phyloP scores from a whole-genome alignment of 352 stramenopile species.

The Globisporangium megalacanthum region DNA sequence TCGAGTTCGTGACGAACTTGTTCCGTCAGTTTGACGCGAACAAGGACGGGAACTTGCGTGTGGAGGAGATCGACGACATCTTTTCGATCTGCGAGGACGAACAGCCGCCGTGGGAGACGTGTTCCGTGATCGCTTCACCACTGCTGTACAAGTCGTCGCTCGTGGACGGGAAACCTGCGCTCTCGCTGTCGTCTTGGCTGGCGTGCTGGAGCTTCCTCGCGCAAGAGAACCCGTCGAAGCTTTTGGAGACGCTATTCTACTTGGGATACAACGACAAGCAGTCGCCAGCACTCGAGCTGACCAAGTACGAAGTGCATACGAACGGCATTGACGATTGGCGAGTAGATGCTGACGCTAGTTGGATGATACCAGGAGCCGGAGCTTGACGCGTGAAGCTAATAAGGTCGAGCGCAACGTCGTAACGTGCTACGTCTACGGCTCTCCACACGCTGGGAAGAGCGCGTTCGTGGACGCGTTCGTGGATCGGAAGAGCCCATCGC shows the following conservation, averaged over 20 bases:
- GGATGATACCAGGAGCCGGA: slow-evolving; percentile 27
- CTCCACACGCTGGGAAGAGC: slow-evolving; percentile 38
- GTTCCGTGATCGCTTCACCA: slow-evolving; percentile 45
- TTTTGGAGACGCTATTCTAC: slow-evolving; percentile 78
- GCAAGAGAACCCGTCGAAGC: slow-evolving; percentile 68
- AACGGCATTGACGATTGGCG: not conserved
- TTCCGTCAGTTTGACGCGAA: slow-evolving; percentile 83
- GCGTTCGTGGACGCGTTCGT: slow-evolving; percentile 50
- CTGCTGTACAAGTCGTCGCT: slow-evolving; percentile 50
- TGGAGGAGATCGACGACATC: slow-evolving; percentile 68
- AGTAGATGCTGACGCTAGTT: not conserved
- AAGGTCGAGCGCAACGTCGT: slow-evolving; percentile 65
- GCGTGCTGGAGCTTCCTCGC: slow-evolving; percentile 68
- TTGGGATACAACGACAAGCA: slow-evolving; percentile 79
- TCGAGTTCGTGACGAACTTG: slow-evolving; percentile 69
- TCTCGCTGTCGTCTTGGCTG: slow-evolving; percentile 58
- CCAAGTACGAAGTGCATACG: slow-evolving; percentile 32
- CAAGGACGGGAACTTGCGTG: slow-evolving; percentile 67
- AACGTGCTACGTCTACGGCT: slow-evolving; percentile 65
- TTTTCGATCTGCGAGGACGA: slow-evolving; percentile 83
- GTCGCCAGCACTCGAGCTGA: slow-evolving; percentile 55
- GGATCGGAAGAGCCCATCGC: slow-evolving; percentile 21
- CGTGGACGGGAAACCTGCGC: slow-evolving; percentile 42
- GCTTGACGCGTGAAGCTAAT: slow-evolving; percentile 43
- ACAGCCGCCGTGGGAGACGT: slow-evolving; percentile 60